Base-by-base conservation (phyloP, 176 grass and related monocot species). In the Dactylis glomerata region DNA sequence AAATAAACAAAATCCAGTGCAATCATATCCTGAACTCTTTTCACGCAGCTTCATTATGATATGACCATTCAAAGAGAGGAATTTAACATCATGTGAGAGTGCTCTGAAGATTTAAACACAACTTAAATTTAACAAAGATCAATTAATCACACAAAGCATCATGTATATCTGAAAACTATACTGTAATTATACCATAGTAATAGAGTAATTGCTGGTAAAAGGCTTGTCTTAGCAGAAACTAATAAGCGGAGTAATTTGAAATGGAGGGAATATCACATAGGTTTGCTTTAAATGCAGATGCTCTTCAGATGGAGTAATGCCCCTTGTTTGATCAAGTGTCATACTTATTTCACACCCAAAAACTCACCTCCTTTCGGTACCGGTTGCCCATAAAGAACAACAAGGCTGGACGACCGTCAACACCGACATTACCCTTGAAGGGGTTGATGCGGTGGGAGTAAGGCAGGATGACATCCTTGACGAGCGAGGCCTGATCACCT, bases 341-440 rank as follows among this genome's bases (percentile, higher is more conserved):
- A 82, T 78, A 44, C 73, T 38, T 73, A 5, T 73, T 55, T 44
- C 44, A 82, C 73, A 64, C 62, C 56, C 10, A 33, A 63, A 13
- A 76, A 12, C 71, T 86, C 79, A 98, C 96, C 93, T 98, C 96
- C 78, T 98, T 98, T 13, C 93, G 85, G 84, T 93, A 98, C 4
- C 96, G 88, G 63, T 98, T 98, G 37, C 96, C 96, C 96, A 98
- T 98, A 87, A 98, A 98, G 86, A 98, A 98, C 32, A 98, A 75
- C 83, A 95, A 76, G 28, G 93, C 90, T 2, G 81, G 68, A 55
- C 93, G 86, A 11, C 27, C 38, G 6, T 95, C 85, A 1, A 98
- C 83, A 32, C 84, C 79, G 1, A 93, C 20, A 0, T 95, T 87
- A 46, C 96, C 93, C 19, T 90, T 86, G 79, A 87, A 98, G 23